Conservation (phyloP, 345 rosid genomes). For the Microthlaspi erraticum region DNA sequence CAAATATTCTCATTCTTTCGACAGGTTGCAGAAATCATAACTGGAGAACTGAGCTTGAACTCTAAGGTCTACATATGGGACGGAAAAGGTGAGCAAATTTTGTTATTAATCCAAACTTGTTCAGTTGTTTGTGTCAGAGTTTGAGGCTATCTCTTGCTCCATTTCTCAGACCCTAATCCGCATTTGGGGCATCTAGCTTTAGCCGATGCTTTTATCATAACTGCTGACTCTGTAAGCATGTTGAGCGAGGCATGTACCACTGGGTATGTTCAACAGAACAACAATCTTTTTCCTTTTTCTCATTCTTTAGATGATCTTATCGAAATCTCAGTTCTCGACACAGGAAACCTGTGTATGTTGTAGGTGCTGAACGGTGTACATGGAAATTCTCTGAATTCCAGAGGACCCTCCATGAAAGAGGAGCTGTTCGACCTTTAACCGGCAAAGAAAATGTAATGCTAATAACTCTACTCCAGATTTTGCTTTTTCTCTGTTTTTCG, state of each 20-base stretch:
- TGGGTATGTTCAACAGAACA: constrained; percentile 60
- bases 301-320: constrained; percentile 16
- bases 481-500: neutral
- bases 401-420: constrained; percentile 67
- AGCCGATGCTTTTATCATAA: constrained; percentile 89
- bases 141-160: constrained; percentile 15
- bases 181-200: constrained; percentile 92
- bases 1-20: constrained; percentile 17
- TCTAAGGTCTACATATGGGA: constrained; percentile 81
- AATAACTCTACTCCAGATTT: no score
- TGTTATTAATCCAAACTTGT: constrained; percentile 6
- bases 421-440: constrained; percentile 72
- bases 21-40: constrained; percentile 62
- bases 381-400: constrained; percentile 91
- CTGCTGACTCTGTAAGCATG: constrained; percentile 98
- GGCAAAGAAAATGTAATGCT: constrained; percentile 83
- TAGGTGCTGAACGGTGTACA: constrained; percentile 78
- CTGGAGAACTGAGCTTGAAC: constrained; percentile 55
- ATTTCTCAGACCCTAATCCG: constrained; percentile 73
- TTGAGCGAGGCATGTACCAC: constrained; percentile 94
- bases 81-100: constrained; percentile 59
- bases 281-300: neutral
- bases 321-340: constrained; percentile 1
- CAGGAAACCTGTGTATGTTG: constrained; percentile 90
- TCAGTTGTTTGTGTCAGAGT: neutral